A percentile compares a stretch with the other conserved stretches of the same genome.
phyloP scores from a whole-genome alignment of 1,139 yeast genomes.

The Sugiyamaella japonica region DNA sequence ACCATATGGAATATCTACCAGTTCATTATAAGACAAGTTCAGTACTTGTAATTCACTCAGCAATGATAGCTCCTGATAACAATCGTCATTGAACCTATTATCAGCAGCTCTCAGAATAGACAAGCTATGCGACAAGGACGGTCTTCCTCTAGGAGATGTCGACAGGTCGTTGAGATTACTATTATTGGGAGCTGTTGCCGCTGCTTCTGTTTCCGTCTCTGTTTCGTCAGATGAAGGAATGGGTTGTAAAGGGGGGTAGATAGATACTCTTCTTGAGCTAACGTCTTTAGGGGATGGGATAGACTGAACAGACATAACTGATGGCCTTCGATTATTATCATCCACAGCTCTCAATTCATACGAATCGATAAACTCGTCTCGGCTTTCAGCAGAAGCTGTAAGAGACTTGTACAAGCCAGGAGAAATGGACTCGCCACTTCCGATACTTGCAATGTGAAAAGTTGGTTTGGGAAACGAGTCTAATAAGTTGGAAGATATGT shows the following conservation, averaged over 20 bases:
- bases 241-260: slow-evolving; percentile 20
- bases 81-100: slow-evolving; percentile 77
- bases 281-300: slow-evolving; percentile 33
- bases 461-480: slow-evolving; percentile 58
- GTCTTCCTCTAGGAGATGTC: slow-evolving; percentile 17
- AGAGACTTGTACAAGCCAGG: slow-evolving; percentile 10
- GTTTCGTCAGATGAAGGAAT: slow-evolving; percentile 20
- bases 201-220: background rate
- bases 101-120: slow-evolving; percentile 69
- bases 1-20: slow-evolving; percentile 78
- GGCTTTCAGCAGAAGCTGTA: slow-evolving; percentile 6
- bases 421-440: slow-evolving; percentile 21
- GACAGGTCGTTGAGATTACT: slow-evolving; percentile 8
- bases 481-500: slow-evolving; percentile 78
- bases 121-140: slow-evolving; percentile 41
- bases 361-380: slow-evolving; percentile 12
- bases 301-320: slow-evolving; percentile 27
- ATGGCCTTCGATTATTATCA: slow-evolving; percentile 23
- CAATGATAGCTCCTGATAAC: slow-evolving; percentile 66
- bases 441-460: slow-evolving; percentile 27
- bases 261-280: slow-evolving; percentile 27
- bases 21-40: slow-evolving; percentile 79
- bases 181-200: slow-evolving; percentile 3
- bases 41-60: slow-evolving; percentile 61
- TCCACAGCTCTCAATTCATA: slow-evolving; percentile 16